Base-by-base conservation (phyloP, 306 rosid genomes). In the Sindora glabra region DNA sequence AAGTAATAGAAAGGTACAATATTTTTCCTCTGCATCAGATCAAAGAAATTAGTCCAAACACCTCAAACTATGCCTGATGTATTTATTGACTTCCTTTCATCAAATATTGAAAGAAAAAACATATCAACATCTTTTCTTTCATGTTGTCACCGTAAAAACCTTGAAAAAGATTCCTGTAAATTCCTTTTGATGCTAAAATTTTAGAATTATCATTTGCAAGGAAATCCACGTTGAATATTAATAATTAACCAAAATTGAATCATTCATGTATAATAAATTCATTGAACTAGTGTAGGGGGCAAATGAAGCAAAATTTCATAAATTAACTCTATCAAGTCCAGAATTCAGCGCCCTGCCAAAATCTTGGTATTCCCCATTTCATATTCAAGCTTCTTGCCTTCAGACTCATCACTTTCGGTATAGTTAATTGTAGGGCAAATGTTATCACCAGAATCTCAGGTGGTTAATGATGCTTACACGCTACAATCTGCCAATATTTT, bases 301-400 rank as follows among this genome's bases (percentile, higher is more conserved):
- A 53, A 1, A 4, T 9, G 5, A 4, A 29, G 8, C 36, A 65
- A 54, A 37, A 22, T 38, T 38, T 14, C 10, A 40, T 24, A 14
- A 24, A 41, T 21, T n/a, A 62, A 13, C 47, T 53, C 50, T 18
- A 50, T 56, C 30, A 26, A 70, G 37, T 59, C 48, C 63, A 66
- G 54, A 72, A 60, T 52, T 59, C 41, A 56, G 15, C 15, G 50
- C 61, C 83, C 69, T 76, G 88, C 98, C 98, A 91, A 66, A 60
- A 91, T 91, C 59, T 79, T 87, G 57, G 96, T 88, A 68, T 80
- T 87, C 64, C 95, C 98, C 17, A 95, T 85, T 79, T 91, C 98
- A 56, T 91, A 91, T 67, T 91, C 98, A 76, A 91, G 88, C 74
- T 85, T 95, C 68, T 87, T 95, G 73, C 85, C 85, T 81, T 91